Evolutionary conservation across 163 green algal species (phyloP), one percentile per base, ranked within the genome.

Genomic region (Prototheca cutis): DNA sequence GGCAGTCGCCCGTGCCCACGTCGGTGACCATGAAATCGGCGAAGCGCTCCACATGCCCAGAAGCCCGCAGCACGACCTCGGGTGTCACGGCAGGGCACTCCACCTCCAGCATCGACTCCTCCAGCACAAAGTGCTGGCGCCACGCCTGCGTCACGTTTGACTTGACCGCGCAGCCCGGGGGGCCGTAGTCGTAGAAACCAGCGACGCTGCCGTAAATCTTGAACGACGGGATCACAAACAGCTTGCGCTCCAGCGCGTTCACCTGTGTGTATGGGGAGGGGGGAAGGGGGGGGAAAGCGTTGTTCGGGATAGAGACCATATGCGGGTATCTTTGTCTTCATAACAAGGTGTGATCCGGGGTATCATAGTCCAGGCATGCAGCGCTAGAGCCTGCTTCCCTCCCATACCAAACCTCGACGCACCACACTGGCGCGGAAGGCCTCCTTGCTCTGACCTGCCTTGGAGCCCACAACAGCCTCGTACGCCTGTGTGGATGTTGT

Each of bases 11-110:
- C 6, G 85, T 97, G 55, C 83, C 76, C 13, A 76, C 55, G 62
- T 98, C 91, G 31, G 84, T 95, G 4, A 98, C 92, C 89, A 97
- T 97, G 68, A 95, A 90, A 77, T 99, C 93, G 0, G 88, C 95
- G 85, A 99, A 99, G 61, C 87, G 80, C 8, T 98, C 91, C 47
- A 98, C 90, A 65, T 94, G 86, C 32, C 86, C 86, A 10, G 68
- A 84, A 4, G 86, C 86, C 66, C 90, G 88, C 27, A 98, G 80
- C 57, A 98, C 91, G 17, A 84, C 62, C 77, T 96, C 89, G n/a
- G 91, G 93, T 6, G 93, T 99, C 30, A 98, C 93, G 0, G 90
- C 84, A 0, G 92, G 92, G 68, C 92, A 98, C 74, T 99, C 93
- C 49, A 94, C 77, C 82, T 98, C 91, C 52, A 99, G 80, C 93